Conservation (phyloP, 331 rosid species). For the Pyracantha coccinea region DNA sequence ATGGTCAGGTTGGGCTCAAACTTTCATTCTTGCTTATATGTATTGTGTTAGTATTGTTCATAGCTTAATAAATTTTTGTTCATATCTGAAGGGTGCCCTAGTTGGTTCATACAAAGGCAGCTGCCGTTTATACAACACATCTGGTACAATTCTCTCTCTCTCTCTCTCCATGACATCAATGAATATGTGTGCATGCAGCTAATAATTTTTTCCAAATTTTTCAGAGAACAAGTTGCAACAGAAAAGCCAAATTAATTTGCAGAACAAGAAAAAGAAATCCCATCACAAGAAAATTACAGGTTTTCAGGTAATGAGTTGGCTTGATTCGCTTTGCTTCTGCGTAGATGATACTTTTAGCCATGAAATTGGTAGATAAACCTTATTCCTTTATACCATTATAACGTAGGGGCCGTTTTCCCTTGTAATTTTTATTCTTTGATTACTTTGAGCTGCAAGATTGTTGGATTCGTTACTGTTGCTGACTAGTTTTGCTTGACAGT, state of each 20-base stretch:
- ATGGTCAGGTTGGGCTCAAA: constrained; percentile 84
- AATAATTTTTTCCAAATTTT: not conserved
- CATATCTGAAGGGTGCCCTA: constrained; percentile 70
- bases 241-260: constrained; percentile 76
- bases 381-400: not conserved
- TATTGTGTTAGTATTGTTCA: constrained; percentile 1
- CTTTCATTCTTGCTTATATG: constrained; percentile 3
- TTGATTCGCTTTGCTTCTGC: not conserved
- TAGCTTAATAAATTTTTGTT: constrained; percentile 29
- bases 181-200: constrained; percentile 2
- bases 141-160: constrained; percentile 41
- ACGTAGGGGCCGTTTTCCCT: not conserved
- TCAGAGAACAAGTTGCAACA: constrained; percentile 88
- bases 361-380: not conserved
- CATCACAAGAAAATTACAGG: constrained; percentile 95
- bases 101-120: constrained; percentile 96
- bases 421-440: not conserved
- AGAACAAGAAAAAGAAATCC: constrained; percentile 91
- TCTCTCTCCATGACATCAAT: not conserved
- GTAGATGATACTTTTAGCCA: not conserved
- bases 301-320: constrained; percentile 65
- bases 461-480: constrained; percentile 18
- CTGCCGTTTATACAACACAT: constrained; percentile 75
- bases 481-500: constrained; percentile 53
- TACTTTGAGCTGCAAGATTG: constrained; percentile 12